Evolutionary conservation across 2,329 filamentous ascomycete species (phyloP), one percentile per base, ranked within the genome.

Genomic region (Dactylellina leptospora): DNA sequence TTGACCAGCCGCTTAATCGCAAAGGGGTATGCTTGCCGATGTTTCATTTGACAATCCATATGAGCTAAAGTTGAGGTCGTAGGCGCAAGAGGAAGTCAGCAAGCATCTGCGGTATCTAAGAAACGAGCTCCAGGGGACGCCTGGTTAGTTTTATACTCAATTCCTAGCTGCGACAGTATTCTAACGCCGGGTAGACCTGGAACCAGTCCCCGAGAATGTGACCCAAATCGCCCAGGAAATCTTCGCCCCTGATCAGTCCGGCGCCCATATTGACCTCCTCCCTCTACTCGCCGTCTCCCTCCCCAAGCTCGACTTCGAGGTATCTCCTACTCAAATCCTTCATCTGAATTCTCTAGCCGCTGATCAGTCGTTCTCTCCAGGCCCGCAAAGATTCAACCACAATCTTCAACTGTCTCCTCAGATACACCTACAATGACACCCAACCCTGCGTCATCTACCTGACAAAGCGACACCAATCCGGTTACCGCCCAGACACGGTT

Each of bases 21-120:
- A 80, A 83, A 66, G 88, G 88, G 82, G 86, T 88, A 76, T 48
- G 78, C 63, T 55, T 48, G 45, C 18, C 45, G 23, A 38, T 48
- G 59, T 45, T 28, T 23, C 28, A 20, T 40, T 38, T 16, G 18
- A 30, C 23, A 45, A 42, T 56, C 36, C 47, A 45, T 3, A 45
- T 45, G 6, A 25, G 25, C 51, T 11, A 33, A n/a, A 40, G 36
- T 11, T 27, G n/a, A 11, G n/a, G n/a, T n/a, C 22, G 54, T 77
- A 96, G 92, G 85, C 88, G 74, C 86, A 87, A 77, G 93, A 97
- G 78, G 93, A 97, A 78, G 84, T 96, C 74, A 89, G 91, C 51
- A 91, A 92, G 78, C 88, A 93, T 76, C 85, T 99, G 74, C 85
- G 85, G 56, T 91, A 96, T 80, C 96, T 97, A 89, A 97, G 97